Evolutionary conservation across 1,284 basidiomycete genomes (phyloP).

Genomic region (Naganishia sp.): DNA sequence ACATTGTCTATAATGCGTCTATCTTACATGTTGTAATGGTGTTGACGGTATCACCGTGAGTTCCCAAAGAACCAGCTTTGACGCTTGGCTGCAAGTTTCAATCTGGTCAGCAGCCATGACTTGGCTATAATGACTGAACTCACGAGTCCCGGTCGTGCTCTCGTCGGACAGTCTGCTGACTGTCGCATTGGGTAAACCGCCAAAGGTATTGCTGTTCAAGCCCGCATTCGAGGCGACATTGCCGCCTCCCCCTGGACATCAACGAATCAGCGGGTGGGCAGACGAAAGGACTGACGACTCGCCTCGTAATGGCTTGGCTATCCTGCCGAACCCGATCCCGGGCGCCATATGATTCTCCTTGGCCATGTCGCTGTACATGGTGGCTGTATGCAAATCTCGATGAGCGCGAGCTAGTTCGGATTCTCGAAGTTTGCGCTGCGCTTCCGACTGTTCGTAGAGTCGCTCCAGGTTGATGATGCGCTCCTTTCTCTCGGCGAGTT

Average conservation of each 20-base stretch:
- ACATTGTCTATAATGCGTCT: not conserved
- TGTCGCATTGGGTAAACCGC: constrained; percentile 7
- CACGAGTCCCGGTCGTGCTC: constrained; percentile 17
- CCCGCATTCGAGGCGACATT: not conserved
- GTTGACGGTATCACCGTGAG: not conserved
- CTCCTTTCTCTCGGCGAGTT: constrained; percentile 92
- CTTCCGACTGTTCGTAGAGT: constrained; percentile 88
- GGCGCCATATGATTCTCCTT: constrained; percentile 66
- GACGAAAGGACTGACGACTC: not conserved
- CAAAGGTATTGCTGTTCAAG: not conserved
- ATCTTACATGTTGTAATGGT: not conserved
- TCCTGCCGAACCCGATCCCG: constrained; percentile 71
- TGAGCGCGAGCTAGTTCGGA: constrained; percentile 93
- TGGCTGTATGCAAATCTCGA: constrained; percentile 72
- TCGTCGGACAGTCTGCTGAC: constrained; percentile 25
- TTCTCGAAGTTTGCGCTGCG: constrained; percentile 84
- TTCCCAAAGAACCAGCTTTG: constrained; percentile 32
- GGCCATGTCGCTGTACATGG: constrained; percentile 71
- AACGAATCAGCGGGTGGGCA: not conserved
- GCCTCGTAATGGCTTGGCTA: constrained; percentile 93
- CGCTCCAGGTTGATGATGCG: constrained; percentile 94
- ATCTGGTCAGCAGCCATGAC: not conserved
- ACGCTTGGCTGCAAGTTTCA: constrained; percentile 6
- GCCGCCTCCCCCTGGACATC: constrained; percentile 10
- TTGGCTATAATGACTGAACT: not conserved